Percentiles rank a stretch among this genome's conserved stretches.
Evolutionary conservation across 345 rosid species (phyloP).

Genomic region (Hirschfeldia incana): DNA sequence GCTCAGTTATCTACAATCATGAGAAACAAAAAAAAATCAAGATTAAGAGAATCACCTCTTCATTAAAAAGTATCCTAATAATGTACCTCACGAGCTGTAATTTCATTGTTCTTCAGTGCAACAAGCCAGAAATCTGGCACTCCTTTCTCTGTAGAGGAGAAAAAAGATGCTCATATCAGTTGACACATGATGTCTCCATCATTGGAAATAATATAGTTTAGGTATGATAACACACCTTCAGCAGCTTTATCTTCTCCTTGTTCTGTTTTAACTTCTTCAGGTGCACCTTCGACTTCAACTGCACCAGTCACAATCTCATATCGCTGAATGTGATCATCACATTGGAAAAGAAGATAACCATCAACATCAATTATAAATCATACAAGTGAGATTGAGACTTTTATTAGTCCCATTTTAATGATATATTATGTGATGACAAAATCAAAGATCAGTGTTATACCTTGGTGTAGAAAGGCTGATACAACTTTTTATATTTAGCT

Average conservation of each 20-base stretch:
- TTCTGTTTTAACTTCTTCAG: slow-evolving; percentile 49
- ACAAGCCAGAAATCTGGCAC: slow-evolving; percentile 94
- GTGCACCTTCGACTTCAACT: slow-evolving; percentile 61
- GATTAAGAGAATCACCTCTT: background rate
- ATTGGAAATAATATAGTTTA: too few relatives aligned
- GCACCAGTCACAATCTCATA: slow-evolving; percentile 86
- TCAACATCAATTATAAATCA: background rate
- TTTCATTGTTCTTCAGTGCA: slow-evolving; percentile 96
- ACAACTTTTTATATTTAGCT: slow-evolving; percentile 84
- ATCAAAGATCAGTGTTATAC: slow-evolving; percentile 37
- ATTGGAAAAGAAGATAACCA: background rate
- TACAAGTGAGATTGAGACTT: background rate
- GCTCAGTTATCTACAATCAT: slow-evolving; percentile 66
- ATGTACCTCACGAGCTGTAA: slow-evolving; percentile 78
- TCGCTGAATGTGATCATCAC: slow-evolving; percentile 50
- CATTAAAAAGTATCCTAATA: background rate
- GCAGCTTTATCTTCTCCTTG: slow-evolving; percentile 55
- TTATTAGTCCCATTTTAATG: background rate
- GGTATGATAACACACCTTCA: slow-evolving; percentile 52
- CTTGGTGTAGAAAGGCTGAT: slow-evolving; percentile 80
- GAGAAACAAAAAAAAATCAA: background rate
- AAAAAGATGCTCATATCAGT: slow-evolving; percentile 19
- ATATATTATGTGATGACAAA: slow-evolving; percentile 2
- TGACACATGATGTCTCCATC: slow-evolving; percentile 6
- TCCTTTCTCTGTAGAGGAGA: slow-evolving; percentile 69